phyloP scores from a whole-genome alignment of 768 basidiomycete genomes.

The Termitomyces sp. region DNA sequence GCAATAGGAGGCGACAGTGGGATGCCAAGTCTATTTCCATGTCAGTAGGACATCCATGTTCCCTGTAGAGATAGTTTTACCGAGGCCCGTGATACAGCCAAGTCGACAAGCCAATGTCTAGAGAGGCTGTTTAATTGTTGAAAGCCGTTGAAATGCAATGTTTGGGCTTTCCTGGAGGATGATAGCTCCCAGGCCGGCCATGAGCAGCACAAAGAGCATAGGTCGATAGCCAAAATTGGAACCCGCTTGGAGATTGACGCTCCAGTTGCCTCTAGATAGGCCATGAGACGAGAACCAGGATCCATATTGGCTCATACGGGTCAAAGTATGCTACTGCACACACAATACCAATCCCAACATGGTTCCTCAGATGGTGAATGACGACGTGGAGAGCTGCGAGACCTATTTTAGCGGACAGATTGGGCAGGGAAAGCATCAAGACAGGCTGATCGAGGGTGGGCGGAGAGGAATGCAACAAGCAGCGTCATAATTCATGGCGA shows the following conservation, averaged over 20 bases:
- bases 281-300: background rate
- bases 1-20: constrained; percentile 53
- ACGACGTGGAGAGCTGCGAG: background rate
- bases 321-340: constrained; percentile 76
- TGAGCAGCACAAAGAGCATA: constrained; percentile 63
- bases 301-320: constrained; percentile 41
- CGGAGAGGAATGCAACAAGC: constrained; percentile 4
- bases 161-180: constrained; percentile 50
- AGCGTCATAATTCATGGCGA: constrained; percentile 27
- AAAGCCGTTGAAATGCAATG: background rate
- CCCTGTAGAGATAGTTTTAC: constrained; percentile 27
- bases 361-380: constrained; percentile 30
- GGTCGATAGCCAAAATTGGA: constrained; percentile 71
- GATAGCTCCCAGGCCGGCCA: constrained; percentile 62
- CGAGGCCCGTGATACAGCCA: constrained; percentile 65
- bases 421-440: background rate
- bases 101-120: constrained; percentile 66
- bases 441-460: constrained; percentile 3
- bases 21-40: constrained; percentile 47
- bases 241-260: constrained; percentile 76
- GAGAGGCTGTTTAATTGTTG: background rate
- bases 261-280: constrained; percentile 65
- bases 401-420: background rate
- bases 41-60: background rate
- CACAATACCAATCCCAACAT: constrained; percentile 66